Base-by-base conservation (phyloP, 1,284 basidiomycete species). In the Heterobasidion irregulare region DNA sequence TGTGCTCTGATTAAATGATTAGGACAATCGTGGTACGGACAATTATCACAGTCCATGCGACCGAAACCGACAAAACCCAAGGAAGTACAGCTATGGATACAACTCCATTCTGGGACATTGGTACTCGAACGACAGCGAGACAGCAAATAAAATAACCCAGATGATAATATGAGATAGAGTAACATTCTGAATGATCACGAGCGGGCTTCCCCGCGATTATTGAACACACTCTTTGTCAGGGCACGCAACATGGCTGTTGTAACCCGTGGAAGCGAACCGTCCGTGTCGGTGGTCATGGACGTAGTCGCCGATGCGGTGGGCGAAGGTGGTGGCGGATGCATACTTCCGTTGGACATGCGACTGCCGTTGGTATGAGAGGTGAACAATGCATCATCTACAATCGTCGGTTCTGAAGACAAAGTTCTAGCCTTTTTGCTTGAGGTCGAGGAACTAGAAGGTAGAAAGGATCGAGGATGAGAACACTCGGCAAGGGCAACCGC, bases 211-310 rank as follows among this genome's bases (percentile, higher is more conserved):
- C 13, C 46, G 2, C 10, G 46, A 32, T 32, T 47, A 6, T 47
- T 47, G 46, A 16, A 16, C 18, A 88, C 68, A 63, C 83, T 78
- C 57, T 73, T 76, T 33, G 85, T 82, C 59, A 88, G 65, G 1
- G 81, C 80, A 51, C 83, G 78, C 47, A 88, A 67, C 86, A 88
- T 88, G n/a, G 80, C 79, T 32, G 80, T 70, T 1, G 84, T 87
- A 18, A 71, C 49, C 41, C 51, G 38, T 9, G 50, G 61, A 6
- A 73, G 66, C 48, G 68, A 63, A 35, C 62, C 59, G 5, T 61
- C 56, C 34, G 63, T 65, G 47, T 57, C 47, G 41, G 64, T 63
- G 6, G 56, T 47, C 19, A 58, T 59, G 9, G 62, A 59, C 8
- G 64, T 65, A 8, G 67, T 61, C 1, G 64, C 66, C 46, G 70